These are phyloP conservation scores for Nitzschia sp. DNA, from an alignment of 108 stramenopile genomes.

Conservation along the genomic window DNA sequence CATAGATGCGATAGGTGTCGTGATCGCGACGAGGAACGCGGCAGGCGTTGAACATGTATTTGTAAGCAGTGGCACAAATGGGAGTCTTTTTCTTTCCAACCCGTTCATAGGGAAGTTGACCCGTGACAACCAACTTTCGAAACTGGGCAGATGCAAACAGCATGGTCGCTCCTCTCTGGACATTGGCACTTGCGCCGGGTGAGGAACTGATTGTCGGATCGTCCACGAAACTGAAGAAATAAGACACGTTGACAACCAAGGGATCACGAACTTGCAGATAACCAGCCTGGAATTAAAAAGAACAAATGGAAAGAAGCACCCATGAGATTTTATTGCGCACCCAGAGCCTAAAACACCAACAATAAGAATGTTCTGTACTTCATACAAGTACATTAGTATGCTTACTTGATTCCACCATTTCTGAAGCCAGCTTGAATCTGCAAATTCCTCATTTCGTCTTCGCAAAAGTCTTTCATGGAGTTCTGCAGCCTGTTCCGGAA, in stretches of 20 bases:
- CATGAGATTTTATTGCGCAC: too few species aligned
- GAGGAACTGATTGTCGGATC: conserved; percentile 29
- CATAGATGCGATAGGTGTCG: conserved; percentile 56
- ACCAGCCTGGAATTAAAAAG: conserved; percentile 7
- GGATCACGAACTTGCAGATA: conserved; percentile 71
- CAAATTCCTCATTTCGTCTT: conserved; percentile 27
- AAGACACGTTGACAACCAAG: conserved; percentile 60
- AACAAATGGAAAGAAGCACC: not conserved
- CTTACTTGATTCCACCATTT: conserved; percentile 60
- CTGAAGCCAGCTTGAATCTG: conserved; percentile 61
- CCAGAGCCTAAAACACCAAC: not conserved
- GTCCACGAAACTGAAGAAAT: conserved; percentile 63
- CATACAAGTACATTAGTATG: too few species aligned
- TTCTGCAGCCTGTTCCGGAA: conserved; percentile 38
- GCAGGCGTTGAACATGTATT: conserved; percentile 76
- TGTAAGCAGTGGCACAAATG: conserved; percentile 54
- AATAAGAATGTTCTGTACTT: too few species aligned
- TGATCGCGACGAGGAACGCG: conserved; percentile 49
- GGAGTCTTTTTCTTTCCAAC: conserved; percentile 32
- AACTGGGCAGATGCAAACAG: conserved; percentile 30
- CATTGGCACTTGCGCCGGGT: not conserved
- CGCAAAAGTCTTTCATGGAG: conserved; percentile 49
- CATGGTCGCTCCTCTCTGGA: conserved; percentile 39
- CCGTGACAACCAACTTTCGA: conserved; percentile 30
- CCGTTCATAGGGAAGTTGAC: conserved; percentile 30